Evolutionary conservation across 371 early-diverging fungal genomes (phyloP).

Genomic region (Rhizomucor pusillus): DNA sequence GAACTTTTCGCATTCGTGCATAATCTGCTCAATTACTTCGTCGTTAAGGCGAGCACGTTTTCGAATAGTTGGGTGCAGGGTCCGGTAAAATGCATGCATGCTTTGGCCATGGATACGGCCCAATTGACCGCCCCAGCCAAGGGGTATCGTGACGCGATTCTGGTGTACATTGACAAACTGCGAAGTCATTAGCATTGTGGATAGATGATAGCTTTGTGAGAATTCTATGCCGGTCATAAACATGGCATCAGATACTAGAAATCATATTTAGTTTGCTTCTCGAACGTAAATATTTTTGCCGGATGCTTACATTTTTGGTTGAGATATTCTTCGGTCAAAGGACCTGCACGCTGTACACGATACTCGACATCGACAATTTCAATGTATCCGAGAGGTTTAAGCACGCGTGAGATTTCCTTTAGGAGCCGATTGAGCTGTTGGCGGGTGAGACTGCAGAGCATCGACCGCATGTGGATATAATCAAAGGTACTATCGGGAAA

Average conservation of each 20-base stretch:
- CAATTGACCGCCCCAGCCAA: conserved; percentile 31
- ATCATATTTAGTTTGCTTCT: not conserved
- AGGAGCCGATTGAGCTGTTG: conserved; percentile 28
- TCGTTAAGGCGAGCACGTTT: conserved; percentile 2
- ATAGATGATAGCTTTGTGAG: conserved; percentile 17
- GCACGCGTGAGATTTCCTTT: conserved; percentile 40
- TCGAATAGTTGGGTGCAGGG: conserved; percentile 16
- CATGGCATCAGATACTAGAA: conserved; percentile 15
- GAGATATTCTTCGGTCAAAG: conserved; percentile 33
- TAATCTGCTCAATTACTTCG: conserved; percentile 7
- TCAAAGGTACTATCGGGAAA: conserved; percentile 54
- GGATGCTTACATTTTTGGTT: conserved; percentile 31
- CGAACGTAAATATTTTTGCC: not conserved
- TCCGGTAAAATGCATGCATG: conserved; percentile 13
- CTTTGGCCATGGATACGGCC: conserved; percentile 26
- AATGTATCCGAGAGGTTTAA: conserved; percentile 52
- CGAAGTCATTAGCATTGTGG: conserved; percentile 25
- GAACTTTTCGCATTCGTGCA: conserved; percentile 20
- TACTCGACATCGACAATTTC: conserved; percentile 55
- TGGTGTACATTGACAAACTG: conserved; percentile 27
- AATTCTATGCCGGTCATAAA: conserved; percentile 17
- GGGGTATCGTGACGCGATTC: conserved; percentile 23
- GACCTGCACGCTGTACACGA: conserved; percentile 45
- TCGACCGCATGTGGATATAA: conserved; percentile 51
- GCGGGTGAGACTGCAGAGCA: conserved; percentile 38